A percentile compares a stretch with the other conserved stretches of the same genome.
Conservation (phyloP, 441 rosid species). For the Pelargonium myrrhifolium region DNA sequence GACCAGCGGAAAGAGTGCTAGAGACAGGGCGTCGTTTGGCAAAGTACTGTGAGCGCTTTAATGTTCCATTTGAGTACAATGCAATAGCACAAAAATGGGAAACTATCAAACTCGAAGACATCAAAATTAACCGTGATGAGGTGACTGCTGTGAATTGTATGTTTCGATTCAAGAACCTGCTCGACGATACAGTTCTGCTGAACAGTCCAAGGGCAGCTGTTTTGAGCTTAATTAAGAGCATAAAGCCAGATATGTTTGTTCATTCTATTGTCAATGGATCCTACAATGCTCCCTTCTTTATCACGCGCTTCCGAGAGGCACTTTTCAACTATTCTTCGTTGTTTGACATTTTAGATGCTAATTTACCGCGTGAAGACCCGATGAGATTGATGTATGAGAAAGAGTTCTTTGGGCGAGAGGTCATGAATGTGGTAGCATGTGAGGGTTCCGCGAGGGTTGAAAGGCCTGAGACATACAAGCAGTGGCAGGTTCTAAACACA, state of each 20-base stretch:
- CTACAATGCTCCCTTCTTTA: constrained; percentile 41
- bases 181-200: constrained; percentile 24
- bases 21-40: constrained; percentile 40
- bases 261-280: constrained; percentile 41
- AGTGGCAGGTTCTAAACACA: constrained; percentile 59
- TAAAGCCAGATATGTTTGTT: constrained; percentile 26
- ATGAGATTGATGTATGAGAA: constrained; percentile 49
- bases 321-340: constrained; percentile 47
- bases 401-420: constrained; percentile 37
- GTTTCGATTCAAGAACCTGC: constrained; percentile 24
- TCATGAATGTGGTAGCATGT: constrained; percentile 44
- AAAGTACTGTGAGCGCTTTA: constrained; percentile 29
- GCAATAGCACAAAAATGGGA: constrained; percentile 56
- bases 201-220: constrained; percentile 27
- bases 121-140: constrained; percentile 21
- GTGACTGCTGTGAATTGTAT: constrained; percentile 24
- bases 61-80: constrained; percentile 46
- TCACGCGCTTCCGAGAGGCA: constrained; percentile 46
- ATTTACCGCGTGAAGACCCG: constrained; percentile 24
- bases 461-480: constrained; percentile 85
- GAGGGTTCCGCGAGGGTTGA: constrained; percentile 51
- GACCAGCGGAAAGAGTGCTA: constrained; percentile 37
- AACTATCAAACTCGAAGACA: constrained; percentile 25
- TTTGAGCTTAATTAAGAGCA: constrained; percentile 27
- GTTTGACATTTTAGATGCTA: constrained; percentile 38